Base-by-base conservation (phyloP, 2,329 filamentous ascomycete genomes). In the Hymenotorrendiella dingleyae region DNA sequence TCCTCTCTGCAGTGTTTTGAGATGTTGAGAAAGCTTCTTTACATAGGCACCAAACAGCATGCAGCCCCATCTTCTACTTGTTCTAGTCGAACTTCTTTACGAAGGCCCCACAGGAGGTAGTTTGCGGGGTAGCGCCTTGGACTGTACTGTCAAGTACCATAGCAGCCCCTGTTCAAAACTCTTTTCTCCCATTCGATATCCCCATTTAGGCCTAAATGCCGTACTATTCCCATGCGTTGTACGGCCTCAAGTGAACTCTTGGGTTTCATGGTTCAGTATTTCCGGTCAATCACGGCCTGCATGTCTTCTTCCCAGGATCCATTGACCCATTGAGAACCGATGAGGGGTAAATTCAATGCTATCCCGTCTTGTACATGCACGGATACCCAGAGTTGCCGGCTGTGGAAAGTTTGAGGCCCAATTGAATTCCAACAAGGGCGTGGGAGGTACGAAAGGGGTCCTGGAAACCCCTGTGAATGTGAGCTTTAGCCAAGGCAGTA, bases 41-140 rank as follows among this genome's bases (percentile, higher is more conserved):
- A n/a, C n/a, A n/a, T n/a, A n/a, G n/a, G n/a, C n/a, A n/a, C n/a
- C n/a, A n/a, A n/a, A n/a, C n/a, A n/a, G n/a, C n/a, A n/a, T n/a
- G n/a, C n/a, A n/a, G 36, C 26, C 36, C 19, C 36, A 40, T 40
- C 26, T 17, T 26, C 22, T 22, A 40, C 12, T 16, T 20, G n/a
- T n/a, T n/a, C n/a, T n/a, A n/a, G n/a, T n/a, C n/a, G n/a, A n/a
- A n/a, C n/a, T n/a, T n/a, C n/a, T n/a, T 19, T n/a, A 14, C 3
- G 6, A 29, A 19, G 29, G 43, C 37, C 37, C 43, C 43, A 45
- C 43, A 32, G 12, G 12, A 11, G 7, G 11, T 9, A 27, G 21
- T 24, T 42, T 47, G 49, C 49, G 46, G 49, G 46, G 44, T 49
- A 47, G n/a, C 30, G n/a, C 27, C 36, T 24, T 6, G 27, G 23